Evolutionary conservation across 1,284 basidiomycete genomes (phyloP).

Genomic region (Filobasidium uniguttulatum): DNA sequence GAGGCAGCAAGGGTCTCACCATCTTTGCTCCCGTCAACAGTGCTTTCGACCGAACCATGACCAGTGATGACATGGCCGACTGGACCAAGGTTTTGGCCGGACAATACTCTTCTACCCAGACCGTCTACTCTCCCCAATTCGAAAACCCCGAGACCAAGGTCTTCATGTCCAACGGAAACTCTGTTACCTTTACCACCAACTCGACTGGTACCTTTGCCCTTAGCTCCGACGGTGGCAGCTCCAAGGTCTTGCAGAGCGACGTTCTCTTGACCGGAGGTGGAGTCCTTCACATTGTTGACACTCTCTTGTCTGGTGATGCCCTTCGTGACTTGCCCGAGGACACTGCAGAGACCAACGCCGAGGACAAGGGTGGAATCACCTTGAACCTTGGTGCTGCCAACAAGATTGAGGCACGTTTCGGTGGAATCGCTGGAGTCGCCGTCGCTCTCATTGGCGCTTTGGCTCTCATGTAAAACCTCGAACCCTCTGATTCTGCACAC

Average conservation of each 20-base stretch:
- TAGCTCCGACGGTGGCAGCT: slow-evolving; percentile 14
- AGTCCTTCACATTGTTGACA: slow-evolving; percentile 24
- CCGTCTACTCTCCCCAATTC: slow-evolving; percentile 23
- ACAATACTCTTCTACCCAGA: slow-evolving; percentile 27
- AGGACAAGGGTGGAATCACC: background rate
- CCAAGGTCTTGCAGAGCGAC: slow-evolving; percentile 25
- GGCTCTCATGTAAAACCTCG: too few species aligned
- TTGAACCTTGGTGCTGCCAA: background rate
- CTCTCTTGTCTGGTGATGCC: slow-evolving; percentile 3
- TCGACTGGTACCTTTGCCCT: slow-evolving; percentile 19
- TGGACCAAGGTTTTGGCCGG: slow-evolving; percentile 18
- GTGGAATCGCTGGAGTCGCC: too few species aligned
- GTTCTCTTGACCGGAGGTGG: slow-evolving; percentile 26
- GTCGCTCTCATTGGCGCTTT: too few species aligned
- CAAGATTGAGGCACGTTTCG: too few species aligned
- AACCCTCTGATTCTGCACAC: too few species aligned
- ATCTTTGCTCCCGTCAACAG: slow-evolving; percentile 30
- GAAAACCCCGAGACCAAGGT: slow-evolving; percentile 16
- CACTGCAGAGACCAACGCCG: background rate
- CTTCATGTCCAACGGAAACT: slow-evolving; percentile 20
- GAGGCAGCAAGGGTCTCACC: slow-evolving; percentile 23
- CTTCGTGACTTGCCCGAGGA: slow-evolving; percentile 2
- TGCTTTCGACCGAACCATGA: slow-evolving; percentile 18
- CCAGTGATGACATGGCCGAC: slow-evolving; percentile 6
- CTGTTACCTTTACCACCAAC: slow-evolving; percentile 18